Evolutionary conservation across 1,284 basidiomycete genomes (phyloP).

Genomic region (Ustilago tritici): DNA sequence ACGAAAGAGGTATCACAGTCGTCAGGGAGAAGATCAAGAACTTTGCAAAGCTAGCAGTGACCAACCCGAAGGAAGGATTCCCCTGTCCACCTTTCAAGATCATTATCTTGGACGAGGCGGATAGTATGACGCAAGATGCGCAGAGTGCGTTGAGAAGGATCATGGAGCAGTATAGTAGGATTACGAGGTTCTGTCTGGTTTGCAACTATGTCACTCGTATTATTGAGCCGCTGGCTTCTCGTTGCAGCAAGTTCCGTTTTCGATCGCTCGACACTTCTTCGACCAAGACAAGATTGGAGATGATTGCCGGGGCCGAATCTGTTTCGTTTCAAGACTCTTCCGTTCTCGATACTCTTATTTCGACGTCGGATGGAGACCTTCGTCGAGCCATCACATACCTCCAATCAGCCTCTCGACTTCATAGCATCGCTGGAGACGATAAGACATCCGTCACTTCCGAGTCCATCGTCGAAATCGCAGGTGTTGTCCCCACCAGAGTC

Average conservation of each 20-base stretch:
- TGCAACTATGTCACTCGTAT: constrained; percentile 99
- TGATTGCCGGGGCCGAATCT: constrained; percentile 78
- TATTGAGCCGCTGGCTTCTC: constrained; percentile 97
- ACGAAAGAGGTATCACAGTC: constrained; percentile 95
- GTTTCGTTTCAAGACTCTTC: constrained; percentile 69
- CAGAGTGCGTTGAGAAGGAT: constrained; percentile 94
- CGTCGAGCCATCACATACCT: constrained; percentile 98
- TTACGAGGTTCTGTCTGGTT: constrained; percentile 97
- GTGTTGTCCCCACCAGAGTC: constrained; percentile 84
- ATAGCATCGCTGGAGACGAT: constrained; percentile 37
- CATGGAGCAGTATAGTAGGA: constrained; percentile 97
- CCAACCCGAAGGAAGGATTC: constrained; percentile 73
- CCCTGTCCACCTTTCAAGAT: constrained; percentile 99
- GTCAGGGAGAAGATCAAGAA: constrained; percentile 99
- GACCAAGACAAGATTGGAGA: constrained; percentile 80
- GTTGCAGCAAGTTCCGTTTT: constrained; percentile 99
- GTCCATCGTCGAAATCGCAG: constrained; percentile 93
- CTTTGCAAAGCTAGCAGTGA: constrained; percentile 80
- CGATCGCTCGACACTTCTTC: constrained; percentile 86
- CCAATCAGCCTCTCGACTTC: constrained; percentile 89
- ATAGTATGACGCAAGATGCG: constrained; percentile 99
- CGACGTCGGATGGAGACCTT: constrained; percentile 88
- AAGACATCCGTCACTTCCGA: constrained; percentile 41
- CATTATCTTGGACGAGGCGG: constrained; percentile 97
- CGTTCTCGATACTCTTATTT: constrained; percentile 78